Percentiles rank a stretch among this genome's conserved stretches.
Evolutionary conservation across 2,329 filamentous ascomycete genomes (phyloP).

Genomic region (Leptographium flavum): DNA sequence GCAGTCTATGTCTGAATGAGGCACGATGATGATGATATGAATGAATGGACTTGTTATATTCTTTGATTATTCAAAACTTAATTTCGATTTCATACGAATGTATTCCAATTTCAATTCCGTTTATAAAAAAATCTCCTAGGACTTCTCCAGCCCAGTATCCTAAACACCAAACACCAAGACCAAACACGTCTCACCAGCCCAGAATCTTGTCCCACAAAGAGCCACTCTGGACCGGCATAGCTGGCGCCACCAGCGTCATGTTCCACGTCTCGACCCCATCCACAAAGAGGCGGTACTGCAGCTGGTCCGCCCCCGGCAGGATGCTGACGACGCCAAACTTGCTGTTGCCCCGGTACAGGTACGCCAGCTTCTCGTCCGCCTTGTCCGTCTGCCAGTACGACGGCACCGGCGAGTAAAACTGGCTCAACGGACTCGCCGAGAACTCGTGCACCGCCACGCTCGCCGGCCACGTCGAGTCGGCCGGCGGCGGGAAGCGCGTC

Average conservation of each 20-base stretch:
- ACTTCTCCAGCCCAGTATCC: too few species aligned
- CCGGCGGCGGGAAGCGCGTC: constrained; percentile 58
- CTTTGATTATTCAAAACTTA: too few species aligned
- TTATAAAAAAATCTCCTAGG: too few species aligned
- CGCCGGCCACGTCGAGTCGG: constrained; percentile 42
- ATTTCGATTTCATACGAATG: too few species aligned
- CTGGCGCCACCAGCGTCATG: constrained; percentile 33
- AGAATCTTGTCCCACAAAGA: constrained; percentile 32
- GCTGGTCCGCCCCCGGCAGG: constrained; percentile 39
- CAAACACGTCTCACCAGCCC: not conserved
- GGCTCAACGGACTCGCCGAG: constrained; percentile 77
- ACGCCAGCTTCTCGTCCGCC: constrained; percentile 76
- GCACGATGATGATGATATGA: too few species aligned
- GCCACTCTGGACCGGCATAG: constrained; percentile 13
- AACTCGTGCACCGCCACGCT: constrained; percentile 71
- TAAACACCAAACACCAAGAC: not conserved
- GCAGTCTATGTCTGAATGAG: too few species aligned
- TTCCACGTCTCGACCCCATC: constrained; percentile 73
- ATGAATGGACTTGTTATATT: too few species aligned
- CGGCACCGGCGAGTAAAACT: constrained; percentile 79
- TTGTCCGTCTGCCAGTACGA: constrained; percentile 73
- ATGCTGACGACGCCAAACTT: constrained; percentile 83
- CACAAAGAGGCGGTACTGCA: constrained; percentile 72
- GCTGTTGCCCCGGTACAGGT: constrained; percentile 70
- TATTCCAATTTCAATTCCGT: too few species aligned